These are phyloP conservation scores for Marasmius tenuissimus DNA, from an alignment of 1,284 basidiomycete species.

Conservation along the genomic window DNA sequence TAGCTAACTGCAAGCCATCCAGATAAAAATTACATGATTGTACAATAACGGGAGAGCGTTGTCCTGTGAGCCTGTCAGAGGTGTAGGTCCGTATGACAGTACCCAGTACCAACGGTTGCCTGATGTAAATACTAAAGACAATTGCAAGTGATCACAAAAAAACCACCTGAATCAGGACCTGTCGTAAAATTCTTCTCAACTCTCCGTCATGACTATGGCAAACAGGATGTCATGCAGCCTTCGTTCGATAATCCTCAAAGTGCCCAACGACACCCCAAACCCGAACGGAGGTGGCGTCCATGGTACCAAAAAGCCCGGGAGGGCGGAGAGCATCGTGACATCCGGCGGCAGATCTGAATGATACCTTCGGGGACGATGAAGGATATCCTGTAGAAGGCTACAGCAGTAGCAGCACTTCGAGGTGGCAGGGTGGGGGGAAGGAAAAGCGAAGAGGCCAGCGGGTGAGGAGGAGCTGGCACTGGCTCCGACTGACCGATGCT, in stretches of 20 bases:
- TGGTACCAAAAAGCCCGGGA: slow-evolving; percentile 10
- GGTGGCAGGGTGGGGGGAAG: slow-evolving; percentile 5
- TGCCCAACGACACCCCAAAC: slow-evolving; percentile 8
- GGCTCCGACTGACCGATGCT: background rate
- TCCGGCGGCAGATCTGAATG: background rate
- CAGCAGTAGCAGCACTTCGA: slow-evolving; percentile 17
- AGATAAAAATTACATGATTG: no score
- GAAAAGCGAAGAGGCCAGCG: background rate
- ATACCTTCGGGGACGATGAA: background rate
- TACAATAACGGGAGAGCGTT: no score
- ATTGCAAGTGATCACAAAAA: no score
- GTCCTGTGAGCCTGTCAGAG: no score
- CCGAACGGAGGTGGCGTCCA: slow-evolving; percentile 18
- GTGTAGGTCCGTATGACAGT: no score
- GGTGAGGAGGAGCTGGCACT: slow-evolving; percentile 2
- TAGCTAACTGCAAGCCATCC: no score
- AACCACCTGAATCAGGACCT: no score
- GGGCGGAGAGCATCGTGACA: background rate
- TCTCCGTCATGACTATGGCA: background rate
- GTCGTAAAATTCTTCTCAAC: background rate
- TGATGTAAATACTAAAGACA: no score
- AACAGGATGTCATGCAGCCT: slow-evolving; percentile 5
- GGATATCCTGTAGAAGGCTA: slow-evolving; percentile 11
- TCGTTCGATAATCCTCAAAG: slow-evolving; percentile 4
- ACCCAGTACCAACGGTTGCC: no score